Conservation (phyloP, 169 alveolate species). For the Plasmodium billcollinsi region DNA sequence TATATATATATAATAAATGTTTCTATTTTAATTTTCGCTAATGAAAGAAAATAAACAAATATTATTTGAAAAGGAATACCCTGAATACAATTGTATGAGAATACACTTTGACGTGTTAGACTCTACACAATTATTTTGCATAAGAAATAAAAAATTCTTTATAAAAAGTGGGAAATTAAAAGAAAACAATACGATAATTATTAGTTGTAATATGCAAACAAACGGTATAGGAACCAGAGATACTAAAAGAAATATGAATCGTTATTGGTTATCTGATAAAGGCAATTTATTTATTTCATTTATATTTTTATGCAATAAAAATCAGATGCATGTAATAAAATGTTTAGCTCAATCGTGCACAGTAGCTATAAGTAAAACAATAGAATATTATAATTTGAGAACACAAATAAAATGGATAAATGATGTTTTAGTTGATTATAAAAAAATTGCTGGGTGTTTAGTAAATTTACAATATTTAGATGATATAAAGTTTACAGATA, state of each 20-base stretch:
- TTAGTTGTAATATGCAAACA: conserved; percentile 39
- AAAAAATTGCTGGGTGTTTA: conserved; percentile 38
- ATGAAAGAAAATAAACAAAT: conserved; percentile 27
- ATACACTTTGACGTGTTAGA: conserved; percentile 19
- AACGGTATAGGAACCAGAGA: conserved; percentile 27
- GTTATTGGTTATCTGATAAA: conserved; percentile 27
- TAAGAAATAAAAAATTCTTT: conserved; percentile 22
- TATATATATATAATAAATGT: neutral
- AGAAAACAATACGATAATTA: conserved; percentile 1
- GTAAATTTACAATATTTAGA: conserved; percentile 22
- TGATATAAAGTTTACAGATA: neutral
- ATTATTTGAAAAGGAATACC: conserved; percentile 15
- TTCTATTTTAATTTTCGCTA: neutral
- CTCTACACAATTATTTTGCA: conserved; percentile 13
- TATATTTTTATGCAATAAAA: conserved; percentile 54
- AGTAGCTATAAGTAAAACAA: conserved; percentile 45
- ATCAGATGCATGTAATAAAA: neutral
- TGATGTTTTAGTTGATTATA: conserved; percentile 33
- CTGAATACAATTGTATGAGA: conserved; percentile 12
- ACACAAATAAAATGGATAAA: conserved; percentile 48
- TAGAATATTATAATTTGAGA: conserved; percentile 27
- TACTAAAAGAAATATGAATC: neutral
- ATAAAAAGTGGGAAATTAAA: conserved; percentile 23
- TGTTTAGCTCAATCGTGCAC: conserved; percentile 34
- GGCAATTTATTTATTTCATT: conserved; percentile 57